Evolutionary conservation across 257 asterid species (phyloP).

Genomic region (Solanum appendiculatum): DNA sequence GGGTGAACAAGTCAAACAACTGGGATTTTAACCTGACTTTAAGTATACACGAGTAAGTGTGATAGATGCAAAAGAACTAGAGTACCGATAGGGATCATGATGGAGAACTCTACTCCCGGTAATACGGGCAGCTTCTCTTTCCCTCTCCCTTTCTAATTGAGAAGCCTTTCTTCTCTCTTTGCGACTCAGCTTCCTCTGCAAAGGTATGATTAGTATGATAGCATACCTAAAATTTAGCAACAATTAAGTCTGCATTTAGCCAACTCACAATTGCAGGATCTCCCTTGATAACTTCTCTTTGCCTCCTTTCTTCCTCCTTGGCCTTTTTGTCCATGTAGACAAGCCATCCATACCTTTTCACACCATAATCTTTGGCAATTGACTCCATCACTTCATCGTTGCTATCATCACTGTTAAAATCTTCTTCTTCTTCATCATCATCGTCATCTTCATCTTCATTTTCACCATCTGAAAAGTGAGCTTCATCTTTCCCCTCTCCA

Average conservation of each 20-base stretch:
- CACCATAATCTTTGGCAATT: slow-evolving; percentile 92
- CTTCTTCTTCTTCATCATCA: slow-evolving; percentile 66
- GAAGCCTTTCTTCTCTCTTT: slow-evolving; percentile 95
- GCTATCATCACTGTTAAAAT: slow-evolving; percentile 91
- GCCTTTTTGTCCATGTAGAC: slow-evolving; percentile 97
- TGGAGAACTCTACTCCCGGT: slow-evolving; percentile 75
- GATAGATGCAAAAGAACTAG: not conserved
- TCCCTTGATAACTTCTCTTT: slow-evolving; percentile 93
- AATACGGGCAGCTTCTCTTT: slow-evolving; percentile 71
- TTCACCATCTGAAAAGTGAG: slow-evolving; percentile 61
- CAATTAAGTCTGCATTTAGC: not conserved
- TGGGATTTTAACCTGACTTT: not conserved
- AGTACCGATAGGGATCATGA: slow-evolving; percentile 86
- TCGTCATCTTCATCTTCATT: slow-evolving; percentile 85
- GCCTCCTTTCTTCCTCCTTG: slow-evolving; percentile 89
- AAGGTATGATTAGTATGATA: slow-evolving; percentile 2
- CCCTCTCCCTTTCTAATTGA: slow-evolving; percentile 84
- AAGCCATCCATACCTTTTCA: slow-evolving; percentile 96
- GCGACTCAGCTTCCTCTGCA: slow-evolving; percentile 88
- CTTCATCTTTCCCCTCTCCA: slow-evolving; percentile 60
- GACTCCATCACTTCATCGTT: slow-evolving; percentile 93
- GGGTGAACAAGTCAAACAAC: not conserved
- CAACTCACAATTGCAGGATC: slow-evolving; percentile 89
- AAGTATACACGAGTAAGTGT: not conserved
- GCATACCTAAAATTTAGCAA: not conserved